Evolutionary conservation across 2,329 filamentous ascomycete species (phyloP).

Genomic region (Spiromastix sp.): DNA sequence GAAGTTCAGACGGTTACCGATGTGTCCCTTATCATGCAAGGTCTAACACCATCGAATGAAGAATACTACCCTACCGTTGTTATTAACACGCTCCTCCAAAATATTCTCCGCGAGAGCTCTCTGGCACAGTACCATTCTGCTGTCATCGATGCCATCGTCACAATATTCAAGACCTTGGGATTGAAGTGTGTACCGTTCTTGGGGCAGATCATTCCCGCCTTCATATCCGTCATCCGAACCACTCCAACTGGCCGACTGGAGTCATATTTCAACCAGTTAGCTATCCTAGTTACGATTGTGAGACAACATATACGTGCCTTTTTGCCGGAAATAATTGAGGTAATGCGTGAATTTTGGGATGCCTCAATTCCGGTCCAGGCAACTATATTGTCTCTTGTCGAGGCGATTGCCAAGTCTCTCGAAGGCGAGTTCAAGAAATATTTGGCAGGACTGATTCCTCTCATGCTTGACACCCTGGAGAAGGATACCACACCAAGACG

Average conservation of each 20-base stretch:
- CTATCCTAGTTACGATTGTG: slow-evolving; percentile 86
- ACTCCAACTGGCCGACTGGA: slow-evolving; percentile 71
- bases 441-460: slow-evolving; percentile 72
- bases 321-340: slow-evolving; percentile 72
- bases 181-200: slow-evolving; percentile 94
- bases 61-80: slow-evolving; percentile 98
- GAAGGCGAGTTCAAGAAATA: slow-evolving; percentile 99
- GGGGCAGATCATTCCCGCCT: slow-evolving; percentile 86
- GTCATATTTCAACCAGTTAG: slow-evolving; percentile 95
- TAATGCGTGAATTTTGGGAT: slow-evolving; percentile 86
- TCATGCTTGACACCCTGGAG: slow-evolving; percentile 91
- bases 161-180: slow-evolving; percentile 92
- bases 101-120: slow-evolving; percentile 80
- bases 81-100: slow-evolving; percentile 83
- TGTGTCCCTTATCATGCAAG: slow-evolving; percentile 96
- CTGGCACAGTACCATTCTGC: slow-evolving; percentile 82
- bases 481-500: slow-evolving; percentile 67
- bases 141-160: slow-evolving; percentile 97
- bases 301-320: slow-evolving; percentile 92
- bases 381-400: slow-evolving; percentile 84
- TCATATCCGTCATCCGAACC: slow-evolving; percentile 76
- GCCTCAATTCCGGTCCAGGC: slow-evolving; percentile 69
- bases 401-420: slow-evolving; percentile 84
- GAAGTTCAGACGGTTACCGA: slow-evolving; percentile 69
- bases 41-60: slow-evolving; percentile 89